Percentiles rank a stretch among this genome's conserved stretches.
phyloP scores from a whole-genome alignment of 108 stramenopile genomes.

The Poteriospumella lacustris region DNA sequence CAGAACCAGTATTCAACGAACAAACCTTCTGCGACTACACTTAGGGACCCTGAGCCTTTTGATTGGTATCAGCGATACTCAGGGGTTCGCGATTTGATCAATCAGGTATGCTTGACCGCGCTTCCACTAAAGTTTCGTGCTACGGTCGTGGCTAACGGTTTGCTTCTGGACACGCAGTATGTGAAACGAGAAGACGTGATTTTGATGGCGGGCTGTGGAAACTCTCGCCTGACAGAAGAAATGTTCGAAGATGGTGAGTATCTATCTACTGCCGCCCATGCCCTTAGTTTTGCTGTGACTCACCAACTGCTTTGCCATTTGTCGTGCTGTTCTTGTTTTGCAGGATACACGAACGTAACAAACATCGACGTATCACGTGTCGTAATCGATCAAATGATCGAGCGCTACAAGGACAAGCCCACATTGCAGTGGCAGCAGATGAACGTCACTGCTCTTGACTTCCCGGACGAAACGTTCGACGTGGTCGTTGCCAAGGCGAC shows the following conservation, averaged over 20 bases:
- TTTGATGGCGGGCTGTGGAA: conserved; percentile 59
- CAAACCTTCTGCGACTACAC: neutral
- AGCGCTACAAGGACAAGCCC: conserved; percentile 60
- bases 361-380: conserved; percentile 64
- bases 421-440: conserved; percentile 52
- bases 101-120: neutral
- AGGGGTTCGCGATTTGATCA: conserved; percentile 23
- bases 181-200: conserved; percentile 59
- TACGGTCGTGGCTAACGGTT: conserved; percentile 14
- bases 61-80: conserved; percentile 67
- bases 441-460: conserved; percentile 51
- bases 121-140: neutral
- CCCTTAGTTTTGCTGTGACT: neutral
- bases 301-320: neutral
- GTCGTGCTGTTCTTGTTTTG: conserved; percentile 6
- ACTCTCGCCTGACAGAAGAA: conserved; percentile 54
- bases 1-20: too few species aligned
- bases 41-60: conserved; percentile 65
- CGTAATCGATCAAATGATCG: conserved; percentile 61
- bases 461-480: conserved; percentile 62
- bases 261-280: too few species aligned
- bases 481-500: conserved; percentile 64
- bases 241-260: conserved; percentile 47
- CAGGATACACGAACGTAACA: conserved; percentile 53
- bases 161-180: conserved; percentile 38